Conservation (phyloP, 169 alveolate genomes). For the Plasmodium cynomolgi region DNA sequence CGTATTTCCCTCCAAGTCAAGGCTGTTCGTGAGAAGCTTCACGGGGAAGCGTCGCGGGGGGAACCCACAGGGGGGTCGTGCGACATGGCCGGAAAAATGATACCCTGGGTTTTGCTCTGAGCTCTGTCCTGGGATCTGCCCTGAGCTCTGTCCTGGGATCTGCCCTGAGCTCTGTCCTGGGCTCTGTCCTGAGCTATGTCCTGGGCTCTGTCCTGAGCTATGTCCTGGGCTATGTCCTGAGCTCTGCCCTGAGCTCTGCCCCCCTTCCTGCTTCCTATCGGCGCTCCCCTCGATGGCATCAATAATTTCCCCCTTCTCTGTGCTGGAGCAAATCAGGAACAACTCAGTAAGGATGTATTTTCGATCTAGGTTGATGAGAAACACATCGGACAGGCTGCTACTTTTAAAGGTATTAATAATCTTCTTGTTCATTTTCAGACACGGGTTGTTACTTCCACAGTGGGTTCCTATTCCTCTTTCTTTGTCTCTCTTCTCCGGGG, state of each 20-base stretch:
- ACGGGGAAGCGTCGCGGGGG: background rate
- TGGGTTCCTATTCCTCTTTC: constrained; percentile 1
- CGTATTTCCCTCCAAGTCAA: background rate
- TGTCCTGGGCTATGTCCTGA: no score
- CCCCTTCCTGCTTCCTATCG: background rate
- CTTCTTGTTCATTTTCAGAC: background rate
- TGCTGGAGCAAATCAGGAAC: background rate
- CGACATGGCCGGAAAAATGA: background rate
- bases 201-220: no score
- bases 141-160: background rate
- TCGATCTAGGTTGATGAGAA: constrained; percentile 4
- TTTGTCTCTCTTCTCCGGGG: background rate
- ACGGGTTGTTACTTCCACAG: background rate
- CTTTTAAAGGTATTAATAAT: constrained; percentile 9
- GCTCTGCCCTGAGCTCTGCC: background rate
- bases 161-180: background rate
- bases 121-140: no score
- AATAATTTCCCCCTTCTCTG: constrained; percentile 35
- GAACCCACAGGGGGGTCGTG: background rate
- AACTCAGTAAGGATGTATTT: constrained; percentile 36
- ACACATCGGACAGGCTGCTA: background rate
- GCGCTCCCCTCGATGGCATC: background rate
- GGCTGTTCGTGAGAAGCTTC: background rate
- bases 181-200: background rate
- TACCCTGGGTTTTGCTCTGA: background rate